These are phyloP conservation scores for Biancaea sappan DNA, from an alignment of 306 rosid species.

Conservation along the genomic window DNA sequence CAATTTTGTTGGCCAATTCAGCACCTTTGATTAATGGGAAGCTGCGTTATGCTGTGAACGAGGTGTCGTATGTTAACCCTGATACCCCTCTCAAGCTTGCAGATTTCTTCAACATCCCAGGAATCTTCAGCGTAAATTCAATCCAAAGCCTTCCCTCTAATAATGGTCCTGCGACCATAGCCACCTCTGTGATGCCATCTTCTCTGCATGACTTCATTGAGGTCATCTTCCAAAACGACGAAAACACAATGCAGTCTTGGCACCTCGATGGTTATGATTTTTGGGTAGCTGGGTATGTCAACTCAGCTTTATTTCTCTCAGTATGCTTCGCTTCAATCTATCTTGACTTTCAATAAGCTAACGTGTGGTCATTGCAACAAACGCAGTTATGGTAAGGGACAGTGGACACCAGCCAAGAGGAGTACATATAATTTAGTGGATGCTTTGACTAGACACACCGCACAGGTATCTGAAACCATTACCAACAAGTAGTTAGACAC, in stretches of 20 bases:
- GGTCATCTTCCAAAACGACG: slow-evolving; percentile 85
- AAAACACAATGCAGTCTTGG: slow-evolving; percentile 76
- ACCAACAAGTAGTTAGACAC: neutral
- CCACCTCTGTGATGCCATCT: slow-evolving; percentile 61
- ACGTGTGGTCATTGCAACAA: slow-evolving; percentile 26
- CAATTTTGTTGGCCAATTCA: slow-evolving; percentile 69
- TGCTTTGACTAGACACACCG: slow-evolving; percentile 89
- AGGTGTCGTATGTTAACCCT: slow-evolving; percentile 72
- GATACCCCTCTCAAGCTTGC: slow-evolving; percentile 98
- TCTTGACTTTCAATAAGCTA: slow-evolving; percentile 3
- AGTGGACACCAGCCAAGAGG: slow-evolving; percentile 70
- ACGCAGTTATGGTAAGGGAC: slow-evolving; percentile 74
- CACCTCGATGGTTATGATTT: slow-evolving; percentile 98
- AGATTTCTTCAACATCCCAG: slow-evolving; percentile 89
- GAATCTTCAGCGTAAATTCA: slow-evolving; percentile 59
- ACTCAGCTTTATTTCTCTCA: neutral
- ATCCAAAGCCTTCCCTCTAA: slow-evolving; percentile 64
- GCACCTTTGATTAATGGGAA: slow-evolving; percentile 80
- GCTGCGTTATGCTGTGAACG: slow-evolving; percentile 76
- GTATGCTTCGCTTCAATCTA: neutral
- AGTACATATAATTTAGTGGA: slow-evolving; percentile 72
- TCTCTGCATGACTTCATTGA: slow-evolving; percentile 84
- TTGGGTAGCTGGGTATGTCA: slow-evolving; percentile 90
- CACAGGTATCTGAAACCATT: slow-evolving; percentile 78
- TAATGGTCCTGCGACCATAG: slow-evolving; percentile 52